phyloP scores from a whole-genome alignment of 1,284 basidiomycete genomes.

The Boletus mariae region DNA sequence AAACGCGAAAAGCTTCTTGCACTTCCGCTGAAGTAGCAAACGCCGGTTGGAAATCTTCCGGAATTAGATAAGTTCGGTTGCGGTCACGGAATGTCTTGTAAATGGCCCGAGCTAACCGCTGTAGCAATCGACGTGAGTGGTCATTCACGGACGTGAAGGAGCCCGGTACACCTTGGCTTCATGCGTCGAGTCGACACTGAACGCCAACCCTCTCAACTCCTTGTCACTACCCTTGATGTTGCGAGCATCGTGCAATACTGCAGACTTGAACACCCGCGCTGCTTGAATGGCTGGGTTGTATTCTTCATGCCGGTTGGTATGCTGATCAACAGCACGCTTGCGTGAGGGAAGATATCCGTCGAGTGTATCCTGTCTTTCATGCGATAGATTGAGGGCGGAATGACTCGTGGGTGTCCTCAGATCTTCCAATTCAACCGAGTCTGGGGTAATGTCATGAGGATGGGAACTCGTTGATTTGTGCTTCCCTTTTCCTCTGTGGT shows the following conservation, averaged over 20 bases:
- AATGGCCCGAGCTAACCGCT: conserved; percentile 68
- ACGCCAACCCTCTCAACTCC: conserved; percentile 37
- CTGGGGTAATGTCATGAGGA: conserved; percentile 6
- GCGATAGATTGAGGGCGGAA: conserved; percentile 2
- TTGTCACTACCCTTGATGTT: conserved; percentile 58
- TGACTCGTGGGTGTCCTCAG: conserved; percentile 1
- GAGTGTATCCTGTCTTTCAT: conserved; percentile 4
- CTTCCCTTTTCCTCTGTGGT: conserved; percentile 34
- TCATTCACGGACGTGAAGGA: background rate
- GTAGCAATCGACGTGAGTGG: background rate
- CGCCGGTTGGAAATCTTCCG: conserved; percentile 68
- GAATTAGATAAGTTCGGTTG: conserved; percentile 56
- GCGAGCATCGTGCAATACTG: conserved; percentile 69
- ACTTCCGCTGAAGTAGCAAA: conserved; percentile 58
- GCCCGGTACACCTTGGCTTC: conserved; percentile 57
- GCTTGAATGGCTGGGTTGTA: conserved; percentile 47
- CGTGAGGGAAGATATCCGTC: conserved; percentile 22
- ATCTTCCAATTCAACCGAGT: conserved; percentile 12
- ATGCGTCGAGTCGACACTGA: conserved; percentile 51
- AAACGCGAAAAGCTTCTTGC: conserved; percentile 67
- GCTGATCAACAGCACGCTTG: conserved; percentile 16
- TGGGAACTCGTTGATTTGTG: conserved; percentile 6
- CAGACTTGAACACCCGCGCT: conserved; percentile 62
- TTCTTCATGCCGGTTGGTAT: conserved; percentile 24
- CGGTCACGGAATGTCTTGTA: conserved; percentile 60